A percentile compares a stretch with the other conserved stretches of the same genome.
Evolutionary conservation across 2,329 filamentous ascomycete genomes (phyloP).

Genomic region (Lachnum nothofagi): DNA sequence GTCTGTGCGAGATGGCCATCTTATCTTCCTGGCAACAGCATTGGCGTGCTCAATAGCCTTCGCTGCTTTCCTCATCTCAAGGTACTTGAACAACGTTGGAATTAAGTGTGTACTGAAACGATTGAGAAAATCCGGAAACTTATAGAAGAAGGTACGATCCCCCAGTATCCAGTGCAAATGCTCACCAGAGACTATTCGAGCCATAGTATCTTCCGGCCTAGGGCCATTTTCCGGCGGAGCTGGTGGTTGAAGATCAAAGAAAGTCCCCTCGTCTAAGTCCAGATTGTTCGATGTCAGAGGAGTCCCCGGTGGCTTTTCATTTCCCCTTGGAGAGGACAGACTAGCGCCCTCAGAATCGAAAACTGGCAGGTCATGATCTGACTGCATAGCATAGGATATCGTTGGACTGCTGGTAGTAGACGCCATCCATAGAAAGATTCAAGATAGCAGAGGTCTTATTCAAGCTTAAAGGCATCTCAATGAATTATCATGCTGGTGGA

Average conservation of each 20-base stretch:
- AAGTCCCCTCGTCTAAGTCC: background rate
- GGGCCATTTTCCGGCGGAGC: background rate
- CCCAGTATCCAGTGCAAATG: slow-evolving; percentile 16
- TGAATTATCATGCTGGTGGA: no score
- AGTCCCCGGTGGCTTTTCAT: background rate
- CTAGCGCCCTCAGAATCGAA: background rate
- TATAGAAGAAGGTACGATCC: slow-evolving; percentile 16
- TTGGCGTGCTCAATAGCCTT: slow-evolving; percentile 26
- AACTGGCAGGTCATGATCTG: no score
- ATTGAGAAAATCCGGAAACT: slow-evolving; percentile 22
- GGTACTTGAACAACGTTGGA: slow-evolving; percentile 19
- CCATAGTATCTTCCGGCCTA: slow-evolving; percentile 6
- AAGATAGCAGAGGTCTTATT: no score
- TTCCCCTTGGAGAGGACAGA: background rate
- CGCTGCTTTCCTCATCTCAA: slow-evolving; percentile 24
- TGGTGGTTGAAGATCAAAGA: slow-evolving; percentile 7
- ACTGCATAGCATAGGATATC: background rate
- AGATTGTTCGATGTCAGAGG: background rate
- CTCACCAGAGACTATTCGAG: slow-evolving; percentile 3
- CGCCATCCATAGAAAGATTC: background rate
- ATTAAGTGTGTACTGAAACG: slow-evolving; percentile 18
- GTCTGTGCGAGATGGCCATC: slow-evolving; percentile 25
- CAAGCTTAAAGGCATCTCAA: no score
- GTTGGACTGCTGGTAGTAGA: background rate
- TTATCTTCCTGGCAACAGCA: slow-evolving; percentile 20